These are phyloP conservation scores for Lumnitzera racemosa DNA, from an alignment of 345 rosid genomes.

Conservation along the genomic window DNA sequence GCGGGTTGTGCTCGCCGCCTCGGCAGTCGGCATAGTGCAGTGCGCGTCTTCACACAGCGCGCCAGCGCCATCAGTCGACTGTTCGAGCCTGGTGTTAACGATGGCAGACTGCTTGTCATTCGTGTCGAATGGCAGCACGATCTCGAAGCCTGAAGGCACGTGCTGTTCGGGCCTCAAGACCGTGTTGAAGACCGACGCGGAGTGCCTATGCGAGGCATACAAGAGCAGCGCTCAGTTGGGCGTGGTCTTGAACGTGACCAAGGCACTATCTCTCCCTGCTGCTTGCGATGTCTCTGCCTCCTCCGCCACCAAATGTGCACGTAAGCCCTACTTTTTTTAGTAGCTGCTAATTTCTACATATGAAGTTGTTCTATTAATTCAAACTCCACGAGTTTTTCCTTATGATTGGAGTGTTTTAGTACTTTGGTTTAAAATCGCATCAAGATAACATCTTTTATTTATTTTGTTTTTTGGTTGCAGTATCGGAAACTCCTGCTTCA, in stretches of 20 bases:
- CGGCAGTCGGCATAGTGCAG: slow-evolving; percentile 1
- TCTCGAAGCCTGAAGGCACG: slow-evolving; percentile 42
- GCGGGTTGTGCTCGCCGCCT: neutral
- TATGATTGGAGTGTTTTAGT: too few relatives aligned
- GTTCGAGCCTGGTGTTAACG: slow-evolving; percentile 45
- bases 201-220: slow-evolving; percentile 77
- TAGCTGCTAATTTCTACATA: neutral
- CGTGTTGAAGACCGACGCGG: slow-evolving; percentile 50
- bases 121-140: slow-evolving; percentile 57
- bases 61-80: slow-evolving; percentile 26
- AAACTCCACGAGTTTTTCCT: too few relatives aligned
- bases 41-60: neutral
- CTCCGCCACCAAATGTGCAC: slow-evolving; percentile 47
- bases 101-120: slow-evolving; percentile 71
- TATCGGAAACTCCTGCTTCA: too few relatives aligned
- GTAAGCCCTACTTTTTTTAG: slow-evolving; percentile 21
- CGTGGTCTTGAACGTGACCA: slow-evolving; percentile 59
- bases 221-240: slow-evolving; percentile 71
- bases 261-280: slow-evolving; percentile 62
- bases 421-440: too few relatives aligned
- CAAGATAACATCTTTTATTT: too few relatives aligned
- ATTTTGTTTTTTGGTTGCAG: too few relatives aligned
- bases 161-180: slow-evolving; percentile 82
- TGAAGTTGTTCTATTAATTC: too few relatives aligned
- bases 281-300: slow-evolving; percentile 70